A percentile compares a stretch with the other conserved stretches of the same genome.
These are phyloP conservation scores for Phaseolus lunatus DNA, from an alignment of 306 rosid species.

Conservation along the genomic window DNA sequence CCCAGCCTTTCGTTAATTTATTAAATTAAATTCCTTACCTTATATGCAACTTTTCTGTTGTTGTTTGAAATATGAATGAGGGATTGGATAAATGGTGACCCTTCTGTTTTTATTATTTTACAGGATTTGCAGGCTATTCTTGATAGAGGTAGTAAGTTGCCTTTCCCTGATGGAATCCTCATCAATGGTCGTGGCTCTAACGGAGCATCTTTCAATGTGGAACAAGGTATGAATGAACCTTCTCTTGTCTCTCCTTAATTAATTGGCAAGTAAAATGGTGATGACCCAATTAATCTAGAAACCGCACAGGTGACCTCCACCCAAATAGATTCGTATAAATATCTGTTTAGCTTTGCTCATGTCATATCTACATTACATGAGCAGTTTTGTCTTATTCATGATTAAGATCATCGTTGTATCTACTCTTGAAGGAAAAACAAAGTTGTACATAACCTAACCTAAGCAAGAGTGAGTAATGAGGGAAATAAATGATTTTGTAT, in stretches of 20 bases:
- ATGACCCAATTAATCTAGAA: too few species aligned
- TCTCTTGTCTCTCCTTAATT: too few species aligned
- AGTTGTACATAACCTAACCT: too few species aligned
- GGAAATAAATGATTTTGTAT: not conserved
- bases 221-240: conserved; percentile 69
- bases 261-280: too few species aligned
- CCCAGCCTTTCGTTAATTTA: too few species aligned
- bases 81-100: not conserved
- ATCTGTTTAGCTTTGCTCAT: not conserved
- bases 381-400: not conserved
- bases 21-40: too few species aligned
- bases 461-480: not conserved
- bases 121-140: conserved; percentile 69
- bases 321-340: too few species aligned
- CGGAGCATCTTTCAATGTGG: conserved; percentile 77
- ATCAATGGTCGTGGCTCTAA: conserved; percentile 93
- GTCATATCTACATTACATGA: not conserved
- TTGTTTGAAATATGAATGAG: too few species aligned
- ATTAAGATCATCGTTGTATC: not conserved
- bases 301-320: too few species aligned
- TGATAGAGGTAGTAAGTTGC: conserved; percentile 78
- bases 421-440: not conserved
- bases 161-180: conserved; percentile 86
- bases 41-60: too few species aligned
- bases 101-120: not conserved